phyloP scores from a whole-genome alignment of 768 basidiomycete species.

The Phaffia australis region DNA sequence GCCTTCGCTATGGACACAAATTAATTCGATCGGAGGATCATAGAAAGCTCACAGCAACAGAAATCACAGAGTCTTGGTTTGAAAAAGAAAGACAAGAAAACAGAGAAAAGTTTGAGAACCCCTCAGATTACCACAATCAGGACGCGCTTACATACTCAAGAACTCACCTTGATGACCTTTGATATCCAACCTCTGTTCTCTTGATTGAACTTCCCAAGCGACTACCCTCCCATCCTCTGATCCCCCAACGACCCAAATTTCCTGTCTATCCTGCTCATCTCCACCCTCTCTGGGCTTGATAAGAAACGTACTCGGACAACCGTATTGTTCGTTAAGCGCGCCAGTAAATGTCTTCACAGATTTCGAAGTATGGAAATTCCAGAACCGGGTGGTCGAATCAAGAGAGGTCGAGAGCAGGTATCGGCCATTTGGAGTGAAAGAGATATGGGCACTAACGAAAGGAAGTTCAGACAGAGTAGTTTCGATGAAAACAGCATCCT shows the following conservation, averaged over 20 bases:
- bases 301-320: constrained; percentile 46
- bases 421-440: constrained; percentile 83
- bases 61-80: constrained; percentile 55
- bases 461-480: not conserved
- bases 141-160: constrained; percentile 32
- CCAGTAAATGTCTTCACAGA: constrained; percentile 86
- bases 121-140: not conserved
- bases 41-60: constrained; percentile 52
- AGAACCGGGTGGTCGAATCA: constrained; percentile 85
- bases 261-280: constrained; percentile 45
- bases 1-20: no score
- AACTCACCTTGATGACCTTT: constrained; percentile 59
- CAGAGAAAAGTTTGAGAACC: not conserved
- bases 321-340: constrained; percentile 76
- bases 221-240: constrained; percentile 55
- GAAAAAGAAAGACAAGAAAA: constrained; percentile 26
- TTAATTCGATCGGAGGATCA: not conserved
- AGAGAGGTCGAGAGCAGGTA: constrained; percentile 85
- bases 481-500: constrained; percentile 28
- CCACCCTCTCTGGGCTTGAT: constrained; percentile 29
- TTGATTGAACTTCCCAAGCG: constrained; percentile 50
- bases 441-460: constrained; percentile 44
- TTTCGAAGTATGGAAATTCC: constrained; percentile 83
- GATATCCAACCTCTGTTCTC: constrained; percentile 64
- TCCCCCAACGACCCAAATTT: constrained; percentile 63